phyloP scores from a whole-genome alignment of 2,329 filamentous ascomycete genomes.

The Monosporascus sp. region DNA sequence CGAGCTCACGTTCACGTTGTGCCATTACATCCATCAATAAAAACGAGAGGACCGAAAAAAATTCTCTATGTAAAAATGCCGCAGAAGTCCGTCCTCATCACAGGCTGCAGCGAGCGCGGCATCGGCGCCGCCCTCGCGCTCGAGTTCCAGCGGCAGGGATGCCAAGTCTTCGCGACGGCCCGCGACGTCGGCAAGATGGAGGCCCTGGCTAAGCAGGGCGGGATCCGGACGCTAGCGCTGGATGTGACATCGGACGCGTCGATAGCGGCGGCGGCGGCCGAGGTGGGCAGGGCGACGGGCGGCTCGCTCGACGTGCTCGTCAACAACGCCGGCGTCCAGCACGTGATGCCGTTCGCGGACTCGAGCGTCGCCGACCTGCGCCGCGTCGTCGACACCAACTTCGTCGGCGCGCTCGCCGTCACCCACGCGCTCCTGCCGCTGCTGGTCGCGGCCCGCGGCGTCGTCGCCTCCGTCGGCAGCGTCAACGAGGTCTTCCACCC shows the following conservation, averaged over 20 bases:
- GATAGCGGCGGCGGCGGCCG: constrained; percentile 12
- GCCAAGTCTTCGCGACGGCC: constrained; percentile 11
- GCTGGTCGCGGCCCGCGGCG: constrained; percentile 16
- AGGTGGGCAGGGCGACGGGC: constrained; percentile 9
- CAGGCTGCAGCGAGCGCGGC: constrained; percentile 16
- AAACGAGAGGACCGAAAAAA: not conserved
- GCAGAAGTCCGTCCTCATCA: constrained; percentile 3
- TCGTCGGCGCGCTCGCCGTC: constrained; percentile 24
- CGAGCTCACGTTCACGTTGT: not conserved
- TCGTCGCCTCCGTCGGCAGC: constrained; percentile 22
- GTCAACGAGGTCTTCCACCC: constrained; percentile 24
- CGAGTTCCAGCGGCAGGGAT: constrained; percentile 1
- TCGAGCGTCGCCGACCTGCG: constrained; percentile 10
- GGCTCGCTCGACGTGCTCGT: constrained; percentile 19
- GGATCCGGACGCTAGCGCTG: constrained; percentile 20
- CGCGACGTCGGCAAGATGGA: constrained; percentile 20
- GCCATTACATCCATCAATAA: not conserved
- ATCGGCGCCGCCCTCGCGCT: constrained; percentile 16
- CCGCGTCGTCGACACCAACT: constrained; percentile 20
- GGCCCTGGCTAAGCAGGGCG: constrained; percentile 12
- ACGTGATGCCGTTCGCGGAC: constrained; percentile 19
- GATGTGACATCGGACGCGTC: constrained; percentile 24
- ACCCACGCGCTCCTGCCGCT: constrained; percentile 27
- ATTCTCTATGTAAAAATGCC: not conserved
- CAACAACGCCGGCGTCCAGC: constrained; percentile 21